Conservation (phyloP, 768 basidiomycete species). For the Boletus speciosus region DNA sequence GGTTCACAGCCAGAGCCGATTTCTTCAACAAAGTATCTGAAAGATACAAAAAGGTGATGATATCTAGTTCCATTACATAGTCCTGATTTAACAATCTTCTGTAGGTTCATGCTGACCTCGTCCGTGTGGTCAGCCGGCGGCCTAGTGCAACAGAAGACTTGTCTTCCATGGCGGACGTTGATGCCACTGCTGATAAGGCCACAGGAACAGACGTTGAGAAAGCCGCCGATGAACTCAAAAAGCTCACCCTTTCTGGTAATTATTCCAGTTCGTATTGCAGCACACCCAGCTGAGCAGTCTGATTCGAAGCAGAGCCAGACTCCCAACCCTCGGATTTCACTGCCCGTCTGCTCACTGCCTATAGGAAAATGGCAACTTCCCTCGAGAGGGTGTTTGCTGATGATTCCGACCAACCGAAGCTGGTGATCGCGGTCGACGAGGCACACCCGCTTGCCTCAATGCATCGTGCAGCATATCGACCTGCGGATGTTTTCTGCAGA, state of each 20-base stretch:
- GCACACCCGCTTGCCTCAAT: slow-evolving; percentile 2
- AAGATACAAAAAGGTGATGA: neutral
- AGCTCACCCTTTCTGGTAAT: neutral
- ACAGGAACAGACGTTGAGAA: neutral
- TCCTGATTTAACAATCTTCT: neutral
- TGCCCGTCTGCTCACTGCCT: neutral
- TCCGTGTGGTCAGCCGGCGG: neutral
- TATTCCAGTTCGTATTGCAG: neutral
- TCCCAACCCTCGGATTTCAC: neutral
- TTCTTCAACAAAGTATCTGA: neutral
- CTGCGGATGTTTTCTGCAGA: slow-evolving; percentile 5
- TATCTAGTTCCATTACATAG: fast-evolving
- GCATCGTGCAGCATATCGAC: neutral
- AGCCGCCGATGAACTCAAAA: neutral
- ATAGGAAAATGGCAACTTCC: neutral
- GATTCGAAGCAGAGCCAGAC: neutral
- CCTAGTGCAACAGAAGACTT: no score
- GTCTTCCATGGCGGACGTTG: neutral
- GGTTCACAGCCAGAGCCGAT: neutral
- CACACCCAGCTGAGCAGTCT: neutral
- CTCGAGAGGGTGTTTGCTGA: neutral
- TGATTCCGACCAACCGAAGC: neutral
- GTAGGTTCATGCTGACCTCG: neutral
- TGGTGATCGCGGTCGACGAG: slow-evolving; percentile 18
- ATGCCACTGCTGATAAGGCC: no score